Base-by-base conservation (phyloP, 2,329 filamentous ascomycete species). In the Nemania diffusa region DNA sequence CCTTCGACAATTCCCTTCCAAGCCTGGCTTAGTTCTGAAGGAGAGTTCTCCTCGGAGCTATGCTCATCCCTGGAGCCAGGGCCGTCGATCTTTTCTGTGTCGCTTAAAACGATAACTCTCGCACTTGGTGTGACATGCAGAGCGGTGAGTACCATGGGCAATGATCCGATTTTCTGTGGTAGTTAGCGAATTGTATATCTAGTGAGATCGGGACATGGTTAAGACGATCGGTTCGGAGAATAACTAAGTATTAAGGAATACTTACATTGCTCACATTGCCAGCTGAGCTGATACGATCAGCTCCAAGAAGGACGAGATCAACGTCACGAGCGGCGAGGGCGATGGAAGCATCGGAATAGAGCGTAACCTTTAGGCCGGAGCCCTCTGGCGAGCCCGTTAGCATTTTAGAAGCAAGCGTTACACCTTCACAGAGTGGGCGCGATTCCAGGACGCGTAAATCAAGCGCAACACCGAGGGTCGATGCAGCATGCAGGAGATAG, bases 381-480 rank as follows among this genome's bases (percentile, higher is more conserved):
- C 29, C 48, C 0, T 79, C 68, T 5, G 68, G 52, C 2, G 58
- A 58, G 11, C 62, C 52, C 27, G 68, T 62, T 11, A 74, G 51
- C 3, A 87, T 66, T 4, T 77, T 78, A n/a, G 78, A 80, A 5
- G 86, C 87, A 58, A 89, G 81, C 8, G 81, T 84, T 4, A 86
- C 86, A 7, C 90, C 90, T 77, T 92, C 90, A 69, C 84, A 91
- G 0, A 89, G 81, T 0, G 90, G 90, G 0, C 90, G 82, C 2
- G 90, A 92, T 75, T 92, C 90, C 3, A 92, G 81, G 32, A 92
- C 80, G 4, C 84, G 84, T 20, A 92, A 76, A 57, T 89, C 83
- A 8, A 91, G 73, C 0, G 68, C 72, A 7, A 83, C 74, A 1
- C 72, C 75, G 2, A 79, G 74, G 1, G 72, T 70, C 0, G 73